Conservation (phyloP, 1,139 yeast species). For the Kodamaea sp. region DNA sequence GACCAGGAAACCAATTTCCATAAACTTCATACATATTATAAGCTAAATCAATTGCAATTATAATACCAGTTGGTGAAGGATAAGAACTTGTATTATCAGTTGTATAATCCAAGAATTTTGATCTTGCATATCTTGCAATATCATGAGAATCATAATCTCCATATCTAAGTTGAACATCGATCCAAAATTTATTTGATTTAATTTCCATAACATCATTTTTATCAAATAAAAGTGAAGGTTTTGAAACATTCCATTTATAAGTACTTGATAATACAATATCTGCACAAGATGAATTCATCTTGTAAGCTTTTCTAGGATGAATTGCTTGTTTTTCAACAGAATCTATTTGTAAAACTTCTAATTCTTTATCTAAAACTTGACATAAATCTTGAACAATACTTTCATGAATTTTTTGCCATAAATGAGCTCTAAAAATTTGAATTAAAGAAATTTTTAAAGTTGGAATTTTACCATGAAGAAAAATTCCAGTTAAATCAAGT, state of each 20-base stretch:
- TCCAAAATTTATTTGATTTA: slow-evolving; percentile 78
- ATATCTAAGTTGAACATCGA: slow-evolving; percentile 90
- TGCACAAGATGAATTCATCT: slow-evolving; percentile 95
- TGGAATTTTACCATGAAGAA: slow-evolving; percentile 96
- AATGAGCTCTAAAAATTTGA: slow-evolving; percentile 95
- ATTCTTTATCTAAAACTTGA: slow-evolving; percentile 85
- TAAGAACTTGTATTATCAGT: slow-evolving; percentile 80
- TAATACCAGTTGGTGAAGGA: slow-evolving; percentile 91
- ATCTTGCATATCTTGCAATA: slow-evolving; percentile 88
- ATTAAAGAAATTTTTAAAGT: slow-evolving; percentile 91
- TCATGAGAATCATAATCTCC: slow-evolving; percentile 99
- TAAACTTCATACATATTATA: slow-evolving; percentile 95
- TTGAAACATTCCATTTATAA: slow-evolving; percentile 79
- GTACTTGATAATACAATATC: slow-evolving; percentile 78
- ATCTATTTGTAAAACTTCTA: slow-evolving; percentile 80
- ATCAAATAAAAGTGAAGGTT: slow-evolving; percentile 75
- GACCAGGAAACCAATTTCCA: slow-evolving; percentile 97
- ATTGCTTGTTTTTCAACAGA: slow-evolving; percentile 86
- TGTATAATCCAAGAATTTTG: slow-evolving; percentile 90
- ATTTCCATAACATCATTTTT: slow-evolving; percentile 50
- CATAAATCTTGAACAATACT: slow-evolving; percentile 90
- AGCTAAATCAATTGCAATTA: slow-evolving; percentile 89
- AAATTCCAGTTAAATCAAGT: slow-evolving; percentile 92
- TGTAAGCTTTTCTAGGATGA: slow-evolving; percentile 95
- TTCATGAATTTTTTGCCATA: slow-evolving; percentile 99